These are phyloP conservation scores for Biscutella laevigata DNA, from an alignment of 441 rosid species.

Conservation along the genomic window DNA sequence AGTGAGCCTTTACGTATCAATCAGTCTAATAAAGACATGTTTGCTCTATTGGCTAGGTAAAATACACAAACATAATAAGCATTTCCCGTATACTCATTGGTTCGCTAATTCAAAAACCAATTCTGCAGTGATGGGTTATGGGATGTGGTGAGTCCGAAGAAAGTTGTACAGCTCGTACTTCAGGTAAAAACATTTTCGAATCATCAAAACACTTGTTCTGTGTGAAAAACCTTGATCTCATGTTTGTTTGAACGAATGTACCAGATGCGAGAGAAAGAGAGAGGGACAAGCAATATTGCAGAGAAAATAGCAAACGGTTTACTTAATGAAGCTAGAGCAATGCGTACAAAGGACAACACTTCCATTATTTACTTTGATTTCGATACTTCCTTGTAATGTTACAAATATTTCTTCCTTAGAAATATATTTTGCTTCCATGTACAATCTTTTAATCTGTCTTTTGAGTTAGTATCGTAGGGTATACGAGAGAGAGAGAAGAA, in stretches of 20 bases:
- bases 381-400: conserved; percentile 29
- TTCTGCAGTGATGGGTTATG: conserved; percentile 83
- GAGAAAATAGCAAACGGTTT: conserved; percentile 71
- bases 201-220: background rate
- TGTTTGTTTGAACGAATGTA: background rate
- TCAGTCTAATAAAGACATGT: conserved; percentile 38
- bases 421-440: conserved; percentile 6
- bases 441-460: conserved; percentile 3
- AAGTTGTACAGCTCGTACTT: conserved; percentile 59
- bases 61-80: background rate
- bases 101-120: background rate
- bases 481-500: conserved; percentile 3
- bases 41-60: conserved; percentile 83
- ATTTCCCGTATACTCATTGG: no score
- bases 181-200: conserved; percentile 41
- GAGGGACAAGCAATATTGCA: conserved; percentile 35
- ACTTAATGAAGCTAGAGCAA: conserved; percentile 74
- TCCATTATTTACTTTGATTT: conserved; percentile 82
- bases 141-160: conserved; percentile 76
- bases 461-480: conserved; percentile 11
- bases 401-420: background rate
- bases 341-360: conserved; percentile 93
- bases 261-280: conserved; percentile 50
- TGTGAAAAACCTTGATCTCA: background rate
- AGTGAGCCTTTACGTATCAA: conserved; percentile 62